Evolutionary conservation across 768 basidiomycete species (phyloP).

Genomic region (Russula lepida): DNA sequence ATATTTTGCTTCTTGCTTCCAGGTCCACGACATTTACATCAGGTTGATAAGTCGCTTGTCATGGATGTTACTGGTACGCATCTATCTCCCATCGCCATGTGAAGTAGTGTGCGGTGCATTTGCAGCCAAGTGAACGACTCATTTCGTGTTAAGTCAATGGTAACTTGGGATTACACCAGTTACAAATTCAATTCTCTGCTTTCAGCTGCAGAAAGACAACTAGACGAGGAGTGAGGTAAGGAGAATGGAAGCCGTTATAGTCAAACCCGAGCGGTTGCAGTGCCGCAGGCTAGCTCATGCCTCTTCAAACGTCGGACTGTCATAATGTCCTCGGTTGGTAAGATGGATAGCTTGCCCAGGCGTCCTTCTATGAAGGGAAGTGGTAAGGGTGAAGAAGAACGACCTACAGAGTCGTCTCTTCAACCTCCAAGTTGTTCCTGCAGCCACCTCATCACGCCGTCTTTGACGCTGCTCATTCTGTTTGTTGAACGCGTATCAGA

Average conservation of each 20-base stretch:
- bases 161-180: not conserved
- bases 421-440: slow-evolving; percentile 62
- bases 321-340: slow-evolving; percentile 66
- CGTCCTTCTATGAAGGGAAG: slow-evolving; percentile 45
- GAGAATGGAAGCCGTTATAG: not conserved
- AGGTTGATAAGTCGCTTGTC: no score
- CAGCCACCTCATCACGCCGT: slow-evolving; percentile 71
- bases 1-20: not conserved
- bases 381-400: not conserved
- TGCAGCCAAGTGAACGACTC: no score
- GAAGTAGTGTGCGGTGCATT: no score
- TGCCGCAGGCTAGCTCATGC: slow-evolving; percentile 1
- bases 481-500: not conserved
- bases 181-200: not conserved
- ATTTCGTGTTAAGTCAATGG: not conserved
- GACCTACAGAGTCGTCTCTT: slow-evolving; percentile 60
- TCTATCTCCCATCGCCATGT: no score
- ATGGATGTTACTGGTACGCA: no score
- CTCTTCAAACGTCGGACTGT: slow-evolving; percentile 29
- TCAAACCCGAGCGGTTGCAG: not conserved
- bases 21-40: not conserved
- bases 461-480: slow-evolving; percentile 90
- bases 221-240: not conserved
- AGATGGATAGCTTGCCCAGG: slow-evolving; percentile 50
- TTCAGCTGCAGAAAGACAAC: not conserved